These are phyloP conservation scores for Hygrocybe coccinea DNA, from an alignment of 768 basidiomycete species.

Conservation along the genomic window DNA sequence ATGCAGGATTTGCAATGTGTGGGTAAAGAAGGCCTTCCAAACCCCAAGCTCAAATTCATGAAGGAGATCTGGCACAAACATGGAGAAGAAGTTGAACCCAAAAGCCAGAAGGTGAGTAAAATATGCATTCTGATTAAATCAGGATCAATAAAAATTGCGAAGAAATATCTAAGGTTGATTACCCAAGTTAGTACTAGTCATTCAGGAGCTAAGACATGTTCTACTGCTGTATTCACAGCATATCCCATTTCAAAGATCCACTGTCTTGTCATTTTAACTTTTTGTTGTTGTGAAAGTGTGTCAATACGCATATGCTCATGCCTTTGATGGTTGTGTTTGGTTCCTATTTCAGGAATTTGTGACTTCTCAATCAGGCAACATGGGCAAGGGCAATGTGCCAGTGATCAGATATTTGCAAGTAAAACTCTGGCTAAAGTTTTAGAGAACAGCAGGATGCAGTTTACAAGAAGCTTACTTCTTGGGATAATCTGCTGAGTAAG, in stretches of 20 bases:
- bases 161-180: neutral
- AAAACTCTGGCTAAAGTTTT: constrained; percentile 3
- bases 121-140: constrained; percentile 9
- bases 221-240: neutral
- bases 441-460: neutral
- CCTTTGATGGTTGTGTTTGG: neutral
- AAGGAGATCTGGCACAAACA: constrained; percentile 10
- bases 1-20: constrained; percentile 10
- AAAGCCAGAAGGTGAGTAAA: constrained; percentile 4
- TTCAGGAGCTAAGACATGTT: neutral
- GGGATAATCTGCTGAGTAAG: constrained; percentile 26
- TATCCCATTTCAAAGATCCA: neutral
- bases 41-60: constrained; percentile 9
- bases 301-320: neutral
- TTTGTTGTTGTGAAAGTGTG: neutral
- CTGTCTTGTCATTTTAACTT: neutral
- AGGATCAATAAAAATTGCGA: neutral
- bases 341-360: constrained; percentile 5
- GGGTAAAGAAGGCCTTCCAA: constrained; percentile 5
- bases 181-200: constrained; percentile 4
- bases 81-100: constrained; percentile 6
- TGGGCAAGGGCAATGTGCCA: constrained; percentile 5
- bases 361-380: constrained; percentile 2
- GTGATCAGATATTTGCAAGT: constrained; percentile 2
- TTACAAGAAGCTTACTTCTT: constrained; percentile 11